These are phyloP conservation scores for Rhodotorula toruloides DNA, from an alignment of 768 basidiomycete species.

Conservation along the genomic window DNA sequence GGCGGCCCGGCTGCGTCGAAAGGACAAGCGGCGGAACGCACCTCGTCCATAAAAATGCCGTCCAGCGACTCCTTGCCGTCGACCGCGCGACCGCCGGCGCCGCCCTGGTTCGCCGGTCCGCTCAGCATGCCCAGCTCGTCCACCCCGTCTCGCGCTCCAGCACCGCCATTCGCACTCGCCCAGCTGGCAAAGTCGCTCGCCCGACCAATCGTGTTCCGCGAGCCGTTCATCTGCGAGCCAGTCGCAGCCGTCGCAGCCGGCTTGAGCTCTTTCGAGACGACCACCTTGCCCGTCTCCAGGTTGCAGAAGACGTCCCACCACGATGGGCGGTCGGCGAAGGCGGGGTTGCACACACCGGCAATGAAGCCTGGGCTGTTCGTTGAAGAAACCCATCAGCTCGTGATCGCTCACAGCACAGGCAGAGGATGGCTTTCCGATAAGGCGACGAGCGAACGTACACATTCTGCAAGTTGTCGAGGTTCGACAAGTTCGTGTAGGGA, in stretches of 20 bases:
- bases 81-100: constrained; percentile 48
- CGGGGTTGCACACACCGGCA: constrained; percentile 94
- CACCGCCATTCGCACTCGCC: constrained; percentile 48
- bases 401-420: constrained; percentile 1
- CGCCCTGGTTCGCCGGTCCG: too few relatives aligned
- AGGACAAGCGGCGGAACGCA: constrained; percentile 49
- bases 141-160: constrained; percentile 28
- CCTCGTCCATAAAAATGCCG: constrained; percentile 88
- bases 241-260: constrained; percentile 42
- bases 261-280: constrained; percentile 75
- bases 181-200: constrained; percentile 19
- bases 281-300: constrained; percentile 76
- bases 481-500: constrained; percentile 83
- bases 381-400: too few relatives aligned
- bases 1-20: too few relatives aligned
- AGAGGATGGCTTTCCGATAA: too few relatives aligned
- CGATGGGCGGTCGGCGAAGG: constrained; percentile 75
- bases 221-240: background rate
- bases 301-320: constrained; percentile 91
- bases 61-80: constrained; percentile 61
- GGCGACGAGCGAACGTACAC: too few relatives aligned
- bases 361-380: constrained; percentile 74
- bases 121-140: constrained; percentile 40
- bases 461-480: constrained; percentile 78
- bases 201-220: background rate